phyloP scores from a whole-genome alignment of 2,329 filamentous ascomycete genomes.

The Claviceps capensis region DNA sequence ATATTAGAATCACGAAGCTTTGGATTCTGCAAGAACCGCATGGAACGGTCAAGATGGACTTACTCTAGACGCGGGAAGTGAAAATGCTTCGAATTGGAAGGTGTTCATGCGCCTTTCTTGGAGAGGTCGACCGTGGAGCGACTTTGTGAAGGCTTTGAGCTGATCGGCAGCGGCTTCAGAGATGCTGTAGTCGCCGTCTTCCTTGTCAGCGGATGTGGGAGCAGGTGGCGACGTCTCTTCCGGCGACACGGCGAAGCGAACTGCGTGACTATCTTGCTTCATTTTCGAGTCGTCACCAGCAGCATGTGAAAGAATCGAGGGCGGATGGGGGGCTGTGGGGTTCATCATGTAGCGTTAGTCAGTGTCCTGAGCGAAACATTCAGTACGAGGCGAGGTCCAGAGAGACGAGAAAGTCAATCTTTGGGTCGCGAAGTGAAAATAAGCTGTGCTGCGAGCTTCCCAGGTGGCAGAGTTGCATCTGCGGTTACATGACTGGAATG shows the following conservation, averaged over 20 bases:
- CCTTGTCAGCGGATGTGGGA: slow-evolving; percentile 23
- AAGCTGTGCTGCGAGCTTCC: background rate
- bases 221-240: slow-evolving; percentile 47
- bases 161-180: slow-evolving; percentile 43
- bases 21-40: slow-evolving; percentile 1
- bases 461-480: background rate
- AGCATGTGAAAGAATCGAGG: slow-evolving; percentile 1
- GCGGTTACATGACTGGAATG: background rate
- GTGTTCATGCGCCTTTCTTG: slow-evolving; percentile 76
- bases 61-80: slow-evolving; percentile 73
- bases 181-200: slow-evolving; percentile 16
- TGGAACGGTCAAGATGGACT: slow-evolving; percentile 22
- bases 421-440: background rate
- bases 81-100: slow-evolving; percentile 83
- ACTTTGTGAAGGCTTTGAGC: slow-evolving; percentile 56
- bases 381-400: background rate
- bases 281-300: slow-evolving; percentile 9
- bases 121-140: slow-evolving; percentile 58
- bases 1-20: background rate
- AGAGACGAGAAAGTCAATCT: background rate
- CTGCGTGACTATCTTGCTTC: slow-evolving; percentile 28
- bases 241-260: slow-evolving; percentile 59
- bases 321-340: background rate
- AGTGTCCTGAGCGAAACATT: background rate
- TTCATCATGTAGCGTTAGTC: background rate